phyloP scores from a whole-genome alignment of 2,329 filamentous ascomycete genomes.

The Cladosporium sp. region DNA sequence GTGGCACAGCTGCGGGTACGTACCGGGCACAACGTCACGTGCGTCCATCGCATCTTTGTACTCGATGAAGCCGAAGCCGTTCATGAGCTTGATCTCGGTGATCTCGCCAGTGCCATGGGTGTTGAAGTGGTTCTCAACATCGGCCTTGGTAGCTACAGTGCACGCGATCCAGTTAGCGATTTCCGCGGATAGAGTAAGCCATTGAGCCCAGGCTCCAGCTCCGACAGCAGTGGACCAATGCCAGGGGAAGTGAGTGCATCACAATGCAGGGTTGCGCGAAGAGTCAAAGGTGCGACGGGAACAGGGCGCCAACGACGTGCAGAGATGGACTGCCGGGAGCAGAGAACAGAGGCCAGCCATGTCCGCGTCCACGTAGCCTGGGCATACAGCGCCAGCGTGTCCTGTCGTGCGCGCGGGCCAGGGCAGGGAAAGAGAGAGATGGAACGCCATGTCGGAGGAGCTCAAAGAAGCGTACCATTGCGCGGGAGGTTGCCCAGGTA shows the following conservation, averaged over 20 bases:
- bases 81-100: constrained; percentile 99
- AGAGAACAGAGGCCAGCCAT: constrained; percentile 4
- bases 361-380: constrained; percentile 10
- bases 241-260: background rate
- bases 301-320: constrained; percentile 11
- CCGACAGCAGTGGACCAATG: constrained; percentile 9
- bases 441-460: constrained; percentile 8
- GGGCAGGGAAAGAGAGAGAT: constrained; percentile 10
- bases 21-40: constrained; percentile 96
- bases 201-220: constrained; percentile 12
- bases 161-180: constrained; percentile 45
- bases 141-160: constrained; percentile 82
- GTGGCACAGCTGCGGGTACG: constrained; percentile 33
- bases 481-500: constrained; percentile 97
- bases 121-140: constrained; percentile 93
- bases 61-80: constrained; percentile 98
- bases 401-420: constrained; percentile 13
- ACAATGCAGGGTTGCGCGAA: constrained; percentile 5
- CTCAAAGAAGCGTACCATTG: constrained; percentile 65
- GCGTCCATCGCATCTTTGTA: constrained; percentile 99
- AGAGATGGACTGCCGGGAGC: background rate
- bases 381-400: constrained; percentile 12
- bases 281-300: background rate
- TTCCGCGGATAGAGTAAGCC: constrained; percentile 6
- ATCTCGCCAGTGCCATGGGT: constrained; percentile 96